Base-by-base conservation (phyloP, 768 basidiomycete genomes). In the Kwoniella dendrophila region DNA sequence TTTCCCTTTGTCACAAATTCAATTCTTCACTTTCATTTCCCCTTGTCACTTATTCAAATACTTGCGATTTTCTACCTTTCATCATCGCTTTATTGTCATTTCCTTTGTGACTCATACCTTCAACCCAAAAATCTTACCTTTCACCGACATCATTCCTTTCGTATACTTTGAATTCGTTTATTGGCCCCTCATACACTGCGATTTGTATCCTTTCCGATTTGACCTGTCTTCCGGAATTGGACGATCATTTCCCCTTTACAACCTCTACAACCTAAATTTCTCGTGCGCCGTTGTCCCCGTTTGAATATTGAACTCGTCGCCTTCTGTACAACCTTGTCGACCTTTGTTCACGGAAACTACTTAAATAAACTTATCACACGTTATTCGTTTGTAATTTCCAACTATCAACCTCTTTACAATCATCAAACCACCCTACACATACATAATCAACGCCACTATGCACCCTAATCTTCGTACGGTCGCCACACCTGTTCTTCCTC, bases 401-500 rank as follows among this genome's bases (percentile, higher is more conserved):
- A 20, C 11, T n/a, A 10, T 2, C 30, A 41, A 34, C 41, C 41
- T 33, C 18, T 49, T 30, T n/a, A 10, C 30, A 11, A 59, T 32
- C 16, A 47, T 30, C 26, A 26, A 29, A 33, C 30, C n/a, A 27
- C 14, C 33, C 51, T 18, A n/a, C 51, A 53, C 16, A 26, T 11
- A 24, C 56, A 43, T 8, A 33, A 44, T 30, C 10, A 32, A n/a
- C n/a, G n/a, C 49, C 62, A 70, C 20, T 45, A 75, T 75, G 73
- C 73, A 75, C 67, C 71, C 73, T 18, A 72, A 75, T 33, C 71
- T 75, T 44, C 73, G 73, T 27, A 62, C 71, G 18, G 38, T 69
- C 24, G 44, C 57, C 22, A 32, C 52, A 14, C 34, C 66, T 4
- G 64, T 62, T 38, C 57, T 70, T 10, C 66, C 70, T 14, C 63